These are phyloP conservation scores for Diplodia mutila DNA, from an alignment of 2,329 filamentous ascomycete genomes.

Conservation along the genomic window DNA sequence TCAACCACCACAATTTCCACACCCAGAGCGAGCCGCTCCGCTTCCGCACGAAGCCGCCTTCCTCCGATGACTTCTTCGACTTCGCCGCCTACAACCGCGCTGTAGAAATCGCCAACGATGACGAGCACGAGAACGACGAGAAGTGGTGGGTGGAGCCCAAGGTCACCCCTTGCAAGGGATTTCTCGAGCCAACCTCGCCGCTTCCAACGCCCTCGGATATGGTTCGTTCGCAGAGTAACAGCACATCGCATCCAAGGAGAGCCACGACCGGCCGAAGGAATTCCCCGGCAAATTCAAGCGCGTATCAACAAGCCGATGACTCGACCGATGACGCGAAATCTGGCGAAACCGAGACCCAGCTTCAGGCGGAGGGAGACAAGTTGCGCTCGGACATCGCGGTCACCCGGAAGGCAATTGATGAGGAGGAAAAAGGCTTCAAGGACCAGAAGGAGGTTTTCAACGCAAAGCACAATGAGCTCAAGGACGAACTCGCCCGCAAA, in stretches of 20 bases:
- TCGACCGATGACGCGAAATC: conserved; percentile 7
- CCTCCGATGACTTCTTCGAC: conserved; percentile 50
- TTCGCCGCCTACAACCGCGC: conserved; percentile 54
- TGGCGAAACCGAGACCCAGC: conserved; percentile 70
- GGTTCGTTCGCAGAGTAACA: conserved; percentile 67
- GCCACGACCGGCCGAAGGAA: conserved; percentile 74
- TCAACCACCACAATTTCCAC: conserved; percentile 90
- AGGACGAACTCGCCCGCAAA: conserved; percentile 79
- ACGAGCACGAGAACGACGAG: conserved; percentile 42
- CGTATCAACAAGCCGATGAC: conserved; percentile 15
- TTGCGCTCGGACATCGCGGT: conserved; percentile 85
- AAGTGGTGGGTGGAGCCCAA: conserved; percentile 57
- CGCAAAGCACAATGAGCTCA: conserved; percentile 78
- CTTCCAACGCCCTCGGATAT: conserved; percentile 65
- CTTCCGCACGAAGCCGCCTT: conserved; percentile 66
- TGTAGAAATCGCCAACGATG: conserved; percentile 31
- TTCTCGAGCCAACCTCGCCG: conserved; percentile 64
- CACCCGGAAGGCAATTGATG: conserved; percentile 68
- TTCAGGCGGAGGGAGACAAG: conserved; percentile 79
- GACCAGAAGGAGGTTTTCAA: conserved; percentile 57
- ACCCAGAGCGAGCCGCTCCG: conserved; percentile 85
- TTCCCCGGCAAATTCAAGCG: conserved; percentile 62
- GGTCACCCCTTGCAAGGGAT: conserved; percentile 55
- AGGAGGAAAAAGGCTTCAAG: conserved; percentile 58
- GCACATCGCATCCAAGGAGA: conserved; percentile 60